Evolutionary conservation across 148 eudicot genomes (phyloP).

Genomic region (Cornus suecica): DNA sequence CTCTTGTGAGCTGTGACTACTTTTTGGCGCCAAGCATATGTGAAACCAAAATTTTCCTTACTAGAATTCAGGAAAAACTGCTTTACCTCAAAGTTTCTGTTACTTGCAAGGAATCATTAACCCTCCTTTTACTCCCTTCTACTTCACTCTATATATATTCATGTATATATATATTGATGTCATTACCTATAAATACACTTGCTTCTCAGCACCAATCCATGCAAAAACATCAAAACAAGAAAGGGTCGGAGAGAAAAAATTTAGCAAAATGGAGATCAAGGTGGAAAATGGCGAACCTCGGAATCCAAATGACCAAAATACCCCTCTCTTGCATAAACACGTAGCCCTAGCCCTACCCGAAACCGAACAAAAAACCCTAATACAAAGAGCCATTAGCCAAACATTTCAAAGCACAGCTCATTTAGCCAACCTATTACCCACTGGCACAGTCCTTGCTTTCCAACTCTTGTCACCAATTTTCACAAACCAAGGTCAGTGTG

Average conservation of each 20-base stretch:
- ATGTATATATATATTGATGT: too few species aligned
- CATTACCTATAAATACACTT: slow-evolving; percentile 14
- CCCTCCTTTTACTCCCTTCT: slow-evolving; percentile 31
- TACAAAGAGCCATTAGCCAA: slow-evolving; percentile 60
- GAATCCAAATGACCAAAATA: slow-evolving; percentile 28
- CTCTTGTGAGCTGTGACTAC: neutral
- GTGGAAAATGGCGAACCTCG: slow-evolving; percentile 20
- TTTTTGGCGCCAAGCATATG: neutral
- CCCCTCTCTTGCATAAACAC: slow-evolving; percentile 55
- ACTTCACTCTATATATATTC: slow-evolving; percentile 24
- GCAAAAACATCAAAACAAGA: neutral
- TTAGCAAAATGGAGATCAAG: slow-evolving; percentile 32
- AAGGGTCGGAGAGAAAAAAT: neutral
- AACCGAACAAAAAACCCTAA: slow-evolving; percentile 32
- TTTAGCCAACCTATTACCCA: slow-evolving; percentile 68
- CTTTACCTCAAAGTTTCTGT: slow-evolving; percentile 22
- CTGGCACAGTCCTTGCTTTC: slow-evolving; percentile 68
- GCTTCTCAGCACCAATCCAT: neutral
- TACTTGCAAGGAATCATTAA: slow-evolving; percentile 57
- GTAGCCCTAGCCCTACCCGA: slow-evolving; percentile 23
- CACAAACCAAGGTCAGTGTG: slow-evolving; percentile 63
- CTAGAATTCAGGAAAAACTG: slow-evolving; percentile 5
- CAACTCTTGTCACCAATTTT: slow-evolving; percentile 70
- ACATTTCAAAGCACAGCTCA: slow-evolving; percentile 69
- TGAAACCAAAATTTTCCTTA: neutral